Conservation (phyloP, 1,284 basidiomycete species). For the Moniliella sp. region DNA sequence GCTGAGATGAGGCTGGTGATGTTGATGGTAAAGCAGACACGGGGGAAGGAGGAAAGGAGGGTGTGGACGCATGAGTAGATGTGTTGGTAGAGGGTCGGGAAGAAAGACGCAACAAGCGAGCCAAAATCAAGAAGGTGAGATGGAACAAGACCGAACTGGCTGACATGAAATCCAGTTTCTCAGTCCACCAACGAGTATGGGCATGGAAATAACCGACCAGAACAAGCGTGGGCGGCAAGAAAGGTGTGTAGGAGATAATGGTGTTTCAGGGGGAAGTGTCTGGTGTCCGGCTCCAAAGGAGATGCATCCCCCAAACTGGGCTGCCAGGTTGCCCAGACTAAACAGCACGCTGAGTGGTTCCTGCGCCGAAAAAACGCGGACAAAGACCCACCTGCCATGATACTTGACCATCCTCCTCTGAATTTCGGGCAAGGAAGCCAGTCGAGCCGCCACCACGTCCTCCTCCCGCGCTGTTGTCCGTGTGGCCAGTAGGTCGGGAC, state of each 20-base stretch:
- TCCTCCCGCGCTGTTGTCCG: slow-evolving; percentile 2
- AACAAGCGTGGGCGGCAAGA: slow-evolving; percentile 69
- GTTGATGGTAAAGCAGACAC: no score
- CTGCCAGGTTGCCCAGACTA: slow-evolving; percentile 60
- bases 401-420: slow-evolving; percentile 31
- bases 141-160: slow-evolving; percentile 52
- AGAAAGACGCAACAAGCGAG: slow-evolving; percentile 29
- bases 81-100: no score
- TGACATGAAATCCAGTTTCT: slow-evolving; percentile 83
- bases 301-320: no score
- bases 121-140: slow-evolving; percentile 45
- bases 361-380: slow-evolving; percentile 50
- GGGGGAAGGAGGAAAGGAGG: no score
- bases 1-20: no score
- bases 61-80: no score
- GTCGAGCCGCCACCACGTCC: slow-evolving; percentile 5
- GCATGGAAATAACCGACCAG: slow-evolving; percentile 75
- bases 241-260: slow-evolving; percentile 52
- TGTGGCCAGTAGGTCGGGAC: slow-evolving; percentile 1
- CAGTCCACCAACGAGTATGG: slow-evolving; percentile 64
- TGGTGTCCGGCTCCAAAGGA: no score
- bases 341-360: slow-evolving; percentile 81
- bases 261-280: no score
- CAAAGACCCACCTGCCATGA: slow-evolving; percentile 57
- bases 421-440: slow-evolving; percentile 11